Percentiles rank a stretch among this genome's conserved stretches.
These are phyloP conservation scores for Tulasnella sp. DNA, from an alignment of 768 basidiomycete species.

Conservation along the genomic window DNA sequence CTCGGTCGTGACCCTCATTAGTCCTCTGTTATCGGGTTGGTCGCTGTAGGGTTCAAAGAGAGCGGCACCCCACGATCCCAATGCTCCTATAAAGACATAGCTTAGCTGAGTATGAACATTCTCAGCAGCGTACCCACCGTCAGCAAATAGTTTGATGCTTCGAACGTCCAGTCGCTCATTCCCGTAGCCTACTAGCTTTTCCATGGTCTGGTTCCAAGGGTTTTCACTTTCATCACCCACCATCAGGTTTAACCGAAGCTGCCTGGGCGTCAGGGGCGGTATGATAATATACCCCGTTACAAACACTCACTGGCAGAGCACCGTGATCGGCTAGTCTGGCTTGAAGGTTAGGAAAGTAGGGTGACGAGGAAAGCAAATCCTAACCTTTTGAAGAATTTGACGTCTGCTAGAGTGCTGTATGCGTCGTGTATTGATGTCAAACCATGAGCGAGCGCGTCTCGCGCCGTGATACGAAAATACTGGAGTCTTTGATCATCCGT, in stretches of 20 bases:
- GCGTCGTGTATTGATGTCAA: slow-evolving; percentile 87
- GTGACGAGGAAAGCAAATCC: slow-evolving; percentile 20
- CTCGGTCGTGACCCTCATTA: slow-evolving; percentile 46
- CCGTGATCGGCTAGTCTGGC: slow-evolving; percentile 55
- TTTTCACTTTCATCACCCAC: slow-evolving; percentile 44
- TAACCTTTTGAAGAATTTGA: slow-evolving; percentile 56
- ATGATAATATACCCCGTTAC: too few species aligned
- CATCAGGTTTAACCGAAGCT: slow-evolving; percentile 50
- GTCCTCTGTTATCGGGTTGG: slow-evolving; percentile 54
- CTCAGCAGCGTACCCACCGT: slow-evolving; percentile 37
- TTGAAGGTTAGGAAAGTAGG: neutral
- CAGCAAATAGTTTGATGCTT: slow-evolving; percentile 62
- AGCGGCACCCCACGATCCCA: slow-evolving; percentile 89
- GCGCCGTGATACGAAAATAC: slow-evolving; percentile 51
- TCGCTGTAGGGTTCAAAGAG: slow-evolving; percentile 76
- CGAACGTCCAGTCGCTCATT: slow-evolving; percentile 55
- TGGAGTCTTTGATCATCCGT: slow-evolving; percentile 43
- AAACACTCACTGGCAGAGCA: slow-evolving; percentile 48
- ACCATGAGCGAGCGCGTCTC: slow-evolving; percentile 63
- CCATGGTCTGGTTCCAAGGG: slow-evolving; percentile 55
- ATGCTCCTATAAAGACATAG: slow-evolving; percentile 42
- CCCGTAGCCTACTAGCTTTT: slow-evolving; percentile 43
- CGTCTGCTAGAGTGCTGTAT: slow-evolving; percentile 34
- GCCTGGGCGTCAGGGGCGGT: too few species aligned
- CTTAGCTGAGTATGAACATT: neutral